A percentile compares a stretch with the other conserved stretches of the same genome.
phyloP scores from a whole-genome alignment of 306 rosid species.

The Ziziphus jujuba region DNA sequence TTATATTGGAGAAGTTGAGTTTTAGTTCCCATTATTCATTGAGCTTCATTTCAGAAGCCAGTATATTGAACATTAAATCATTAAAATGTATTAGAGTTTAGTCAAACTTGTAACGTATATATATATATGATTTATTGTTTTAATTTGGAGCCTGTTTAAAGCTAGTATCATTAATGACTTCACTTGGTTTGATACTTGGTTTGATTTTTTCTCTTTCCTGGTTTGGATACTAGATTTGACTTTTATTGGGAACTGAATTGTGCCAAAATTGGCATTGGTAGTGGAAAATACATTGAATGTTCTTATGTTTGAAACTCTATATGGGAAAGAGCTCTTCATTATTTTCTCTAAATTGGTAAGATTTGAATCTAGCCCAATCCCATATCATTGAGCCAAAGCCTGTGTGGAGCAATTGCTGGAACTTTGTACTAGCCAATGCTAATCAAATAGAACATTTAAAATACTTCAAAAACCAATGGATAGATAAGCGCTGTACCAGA shows the following conservation, averaged over 20 bases:
- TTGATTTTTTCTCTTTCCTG: not conserved
- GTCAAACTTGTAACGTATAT: not conserved
- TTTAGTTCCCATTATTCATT: not conserved
- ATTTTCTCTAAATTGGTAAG: not conserved
- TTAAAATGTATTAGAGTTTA: not conserved
- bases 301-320: not conserved
- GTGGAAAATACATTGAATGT: not conserved
- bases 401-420: not conserved
- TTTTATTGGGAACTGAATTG: not conserved
- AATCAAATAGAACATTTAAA: conserved; percentile 7
- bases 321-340: not conserved
- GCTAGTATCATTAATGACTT: not conserved
- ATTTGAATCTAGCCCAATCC: conserved; percentile 1
- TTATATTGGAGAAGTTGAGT: conserved; percentile 5
- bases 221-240: not conserved
- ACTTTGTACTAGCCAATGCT: not conserved
- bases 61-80: not conserved
- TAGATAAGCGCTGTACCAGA: conserved; percentile 15
- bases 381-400: not conserved
- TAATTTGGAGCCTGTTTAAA: too few species aligned
- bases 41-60: not conserved
- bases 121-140: too few species aligned
- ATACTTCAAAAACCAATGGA: conserved; percentile 7
- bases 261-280: not conserved
- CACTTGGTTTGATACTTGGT: not conserved